phyloP scores from a whole-genome alignment of 305 asterid species.

The Striga hermonthica region DNA sequence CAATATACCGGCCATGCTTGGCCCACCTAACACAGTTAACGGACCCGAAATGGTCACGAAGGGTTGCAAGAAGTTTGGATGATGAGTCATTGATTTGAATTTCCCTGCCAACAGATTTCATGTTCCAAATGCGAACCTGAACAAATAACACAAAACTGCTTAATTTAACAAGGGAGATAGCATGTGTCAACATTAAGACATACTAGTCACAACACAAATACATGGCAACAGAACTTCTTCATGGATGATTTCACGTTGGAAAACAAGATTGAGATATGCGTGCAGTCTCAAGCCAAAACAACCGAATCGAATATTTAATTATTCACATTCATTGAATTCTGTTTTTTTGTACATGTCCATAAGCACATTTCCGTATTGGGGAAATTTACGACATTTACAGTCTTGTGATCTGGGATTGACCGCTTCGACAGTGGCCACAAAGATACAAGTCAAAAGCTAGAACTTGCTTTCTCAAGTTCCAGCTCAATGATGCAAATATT shows the following conservation, averaged over 20 bases:
- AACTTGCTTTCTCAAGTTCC: neutral
- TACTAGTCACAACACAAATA: no score
- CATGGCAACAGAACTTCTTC: no score
- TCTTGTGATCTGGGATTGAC: no score
- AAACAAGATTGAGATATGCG: no score
- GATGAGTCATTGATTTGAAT: slow-evolving; percentile 52
- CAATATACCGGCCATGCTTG: slow-evolving; percentile 85
- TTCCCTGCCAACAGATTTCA: slow-evolving; percentile 74
- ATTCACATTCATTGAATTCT: no score
- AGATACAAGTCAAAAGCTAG: neutral
- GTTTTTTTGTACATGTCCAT: no score
- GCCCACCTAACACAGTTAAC: slow-evolving; percentile 99
- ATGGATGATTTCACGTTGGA: no score
- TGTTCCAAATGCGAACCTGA: slow-evolving; percentile 98
- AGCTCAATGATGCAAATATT: neutral
- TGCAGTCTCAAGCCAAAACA: no score
- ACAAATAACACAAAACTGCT: slow-evolving; percentile 22
- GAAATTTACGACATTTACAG: no score
- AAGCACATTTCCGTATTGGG: no score
- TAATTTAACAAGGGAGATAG: slow-evolving; percentile 9
- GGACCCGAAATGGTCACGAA: slow-evolving; percentile 96
- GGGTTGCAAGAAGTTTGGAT: slow-evolving; percentile 78
- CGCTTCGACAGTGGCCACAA: no score
- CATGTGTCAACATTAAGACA: neutral
- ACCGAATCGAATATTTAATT: no score